A percentile compares a stretch with the other conserved stretches of the same genome.
Conservation (phyloP, 1,284 basidiomycete genomes). For the Boletus semigastroideus region DNA sequence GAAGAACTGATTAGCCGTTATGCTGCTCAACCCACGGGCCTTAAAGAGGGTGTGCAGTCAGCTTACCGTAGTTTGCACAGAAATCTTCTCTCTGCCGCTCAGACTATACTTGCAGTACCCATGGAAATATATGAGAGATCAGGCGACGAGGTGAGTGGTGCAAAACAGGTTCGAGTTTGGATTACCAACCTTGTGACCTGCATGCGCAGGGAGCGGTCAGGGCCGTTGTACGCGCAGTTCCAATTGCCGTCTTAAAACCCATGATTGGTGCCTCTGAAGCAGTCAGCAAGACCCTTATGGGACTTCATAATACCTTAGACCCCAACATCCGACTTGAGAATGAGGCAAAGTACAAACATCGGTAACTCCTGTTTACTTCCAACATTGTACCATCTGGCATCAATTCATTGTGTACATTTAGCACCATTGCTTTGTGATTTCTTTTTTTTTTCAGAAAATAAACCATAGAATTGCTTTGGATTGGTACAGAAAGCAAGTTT, state of each 20-base stretch:
- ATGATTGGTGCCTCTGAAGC: slow-evolving; percentile 98
- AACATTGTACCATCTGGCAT: slow-evolving; percentile 23
- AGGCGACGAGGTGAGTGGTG: slow-evolving; percentile 70
- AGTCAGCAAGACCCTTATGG: slow-evolving; percentile 91
- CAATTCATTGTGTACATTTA: slow-evolving; percentile 13
- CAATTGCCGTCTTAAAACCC: slow-evolving; percentile 93
- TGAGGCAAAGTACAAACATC: slow-evolving; percentile 87
- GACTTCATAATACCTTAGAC: slow-evolving; percentile 88
- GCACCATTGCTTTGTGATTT: slow-evolving; percentile 2
- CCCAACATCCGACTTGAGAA: slow-evolving; percentile 77
- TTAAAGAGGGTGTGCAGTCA: slow-evolving; percentile 85
- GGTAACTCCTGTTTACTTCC: slow-evolving; percentile 35
- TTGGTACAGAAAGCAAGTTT: neutral
- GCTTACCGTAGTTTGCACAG: slow-evolving; percentile 84
- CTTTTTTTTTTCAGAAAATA: neutral
- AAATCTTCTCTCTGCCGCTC: slow-evolving; percentile 91
- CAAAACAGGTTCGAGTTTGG: neutral
- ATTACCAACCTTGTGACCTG: neutral
- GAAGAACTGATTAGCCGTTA: slow-evolving; percentile 79
- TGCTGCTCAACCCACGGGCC: slow-evolving; percentile 83
- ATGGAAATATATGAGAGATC: slow-evolving; percentile 98
- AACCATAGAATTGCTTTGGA: neutral
- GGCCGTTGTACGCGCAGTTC: slow-evolving; percentile 93
- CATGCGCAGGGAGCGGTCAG: slow-evolving; percentile 76
- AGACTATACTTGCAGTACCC: slow-evolving; percentile 96